These are phyloP conservation scores for Alternaria sp. DNA, from an alignment of 2,329 filamentous ascomycete species.

Conservation along the genomic window DNA sequence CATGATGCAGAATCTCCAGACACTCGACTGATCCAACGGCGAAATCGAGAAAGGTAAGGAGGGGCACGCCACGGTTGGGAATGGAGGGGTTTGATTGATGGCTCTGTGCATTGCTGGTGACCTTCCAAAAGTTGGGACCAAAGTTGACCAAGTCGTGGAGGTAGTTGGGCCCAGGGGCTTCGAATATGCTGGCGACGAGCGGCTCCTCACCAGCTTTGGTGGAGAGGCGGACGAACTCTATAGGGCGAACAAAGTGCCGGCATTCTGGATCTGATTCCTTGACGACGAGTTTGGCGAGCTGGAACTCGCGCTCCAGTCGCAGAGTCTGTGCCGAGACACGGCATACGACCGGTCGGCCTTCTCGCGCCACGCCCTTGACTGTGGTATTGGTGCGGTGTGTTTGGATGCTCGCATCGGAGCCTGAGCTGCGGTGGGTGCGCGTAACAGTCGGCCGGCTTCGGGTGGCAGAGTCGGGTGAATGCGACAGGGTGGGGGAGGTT, in stretches of 20 bases:
- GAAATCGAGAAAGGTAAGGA: slow-evolving; percentile 85
- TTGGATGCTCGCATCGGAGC: slow-evolving; percentile 50
- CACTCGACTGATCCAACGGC: slow-evolving; percentile 88
- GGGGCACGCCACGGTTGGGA: slow-evolving; percentile 66
- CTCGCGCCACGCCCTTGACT: slow-evolving; percentile 52
- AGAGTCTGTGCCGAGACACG: slow-evolving; percentile 83
- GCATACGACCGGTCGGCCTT: slow-evolving; percentile 71
- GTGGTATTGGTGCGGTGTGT: slow-evolving; percentile 61
- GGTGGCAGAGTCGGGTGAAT: slow-evolving; percentile 38
- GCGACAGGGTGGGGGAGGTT: slow-evolving; percentile 35
- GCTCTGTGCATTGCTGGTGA: slow-evolving; percentile 22
- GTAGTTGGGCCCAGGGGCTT: slow-evolving; percentile 77
- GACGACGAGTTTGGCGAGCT: slow-evolving; percentile 78
- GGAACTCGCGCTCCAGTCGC: slow-evolving; percentile 85
- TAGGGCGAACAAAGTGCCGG: slow-evolving; percentile 78
- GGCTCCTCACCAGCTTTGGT: slow-evolving; percentile 73
- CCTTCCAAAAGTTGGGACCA: slow-evolving; percentile 66
- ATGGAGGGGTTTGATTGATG: slow-evolving; percentile 24
- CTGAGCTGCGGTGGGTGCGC: slow-evolving; percentile 45
- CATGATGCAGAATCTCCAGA: slow-evolving; percentile 89
- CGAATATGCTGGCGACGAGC: slow-evolving; percentile 83
- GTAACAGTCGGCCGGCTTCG: slow-evolving; percentile 33
- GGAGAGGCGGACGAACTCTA: slow-evolving; percentile 79
- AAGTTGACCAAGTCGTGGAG: slow-evolving; percentile 76
- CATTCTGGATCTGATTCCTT: slow-evolving; percentile 75